A percentile compares a stretch with the other conserved stretches of the same genome.
Conservation (phyloP, 2,329 filamentous ascomycete genomes). For the Calonectria henricotiae region DNA sequence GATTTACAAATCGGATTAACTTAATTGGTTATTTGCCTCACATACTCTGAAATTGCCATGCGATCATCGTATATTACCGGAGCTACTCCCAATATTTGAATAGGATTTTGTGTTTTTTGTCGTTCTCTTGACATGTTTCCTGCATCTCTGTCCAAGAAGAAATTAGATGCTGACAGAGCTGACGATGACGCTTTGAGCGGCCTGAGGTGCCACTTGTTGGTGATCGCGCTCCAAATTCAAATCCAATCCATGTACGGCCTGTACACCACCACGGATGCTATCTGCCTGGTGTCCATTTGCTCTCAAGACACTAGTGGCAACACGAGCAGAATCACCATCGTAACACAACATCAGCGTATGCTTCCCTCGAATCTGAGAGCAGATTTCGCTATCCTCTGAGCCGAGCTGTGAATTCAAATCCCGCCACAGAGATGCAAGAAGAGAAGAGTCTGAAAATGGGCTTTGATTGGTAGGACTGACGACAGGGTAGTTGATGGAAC, state of each 20-base stretch:
- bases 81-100: no score
- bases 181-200: not conserved
- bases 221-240: slow-evolving; percentile 11
- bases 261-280: slow-evolving; percentile 12
- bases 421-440: not conserved
- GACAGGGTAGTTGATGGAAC: slow-evolving; percentile 13
- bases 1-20: no score
- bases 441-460: not conserved
- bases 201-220: not conserved
- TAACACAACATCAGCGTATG: slow-evolving; percentile 9
- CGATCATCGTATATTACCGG: no score
- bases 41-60: no score
- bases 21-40: no score
- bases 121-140: no score
- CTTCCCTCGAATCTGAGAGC: not conserved
- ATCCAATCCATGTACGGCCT: not conserved
- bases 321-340: slow-evolving; percentile 12
- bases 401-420: not conserved
- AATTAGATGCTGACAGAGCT: slow-evolving; percentile 7
- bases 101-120: no score
- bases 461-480: not conserved
- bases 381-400: not conserved
- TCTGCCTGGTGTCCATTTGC: slow-evolving; percentile 9
- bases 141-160: no score
- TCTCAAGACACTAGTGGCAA: not conserved